Conservation (phyloP, 2,329 filamentous ascomycete genomes). For the Calonectria pseudoreteaudii region DNA sequence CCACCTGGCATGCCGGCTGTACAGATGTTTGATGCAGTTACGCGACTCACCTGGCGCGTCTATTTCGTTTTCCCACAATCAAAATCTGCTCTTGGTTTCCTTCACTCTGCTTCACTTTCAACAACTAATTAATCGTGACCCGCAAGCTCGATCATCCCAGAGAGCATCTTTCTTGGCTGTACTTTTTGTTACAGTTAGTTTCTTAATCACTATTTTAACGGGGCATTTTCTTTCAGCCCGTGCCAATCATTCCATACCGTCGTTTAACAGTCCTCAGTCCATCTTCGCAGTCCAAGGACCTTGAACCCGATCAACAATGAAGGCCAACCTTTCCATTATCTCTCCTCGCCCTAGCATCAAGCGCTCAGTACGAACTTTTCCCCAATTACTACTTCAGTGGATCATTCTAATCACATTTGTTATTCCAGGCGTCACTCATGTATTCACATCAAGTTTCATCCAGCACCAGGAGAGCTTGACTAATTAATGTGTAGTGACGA, state of each 20-base stretch:
- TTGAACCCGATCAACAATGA: neutral
- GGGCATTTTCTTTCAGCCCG: neutral
- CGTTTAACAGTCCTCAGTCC: too few species aligned
- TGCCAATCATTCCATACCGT: neutral
- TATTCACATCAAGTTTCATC: neutral
- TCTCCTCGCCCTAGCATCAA: neutral
- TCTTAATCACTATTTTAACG: neutral
- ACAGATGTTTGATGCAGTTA: neutral
- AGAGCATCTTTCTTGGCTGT: neutral
- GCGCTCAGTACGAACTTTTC: neutral
- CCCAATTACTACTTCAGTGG: too few species aligned
- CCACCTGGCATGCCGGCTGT: neutral
- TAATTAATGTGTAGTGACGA: neutral
- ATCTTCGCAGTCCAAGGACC: neutral
- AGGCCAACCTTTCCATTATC: neutral
- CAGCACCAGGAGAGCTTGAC: neutral
- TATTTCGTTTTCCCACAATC: neutral
- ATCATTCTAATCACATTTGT: neutral
- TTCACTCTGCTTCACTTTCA: neutral
- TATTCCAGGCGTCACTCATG: neutral
- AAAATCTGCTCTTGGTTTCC: neutral
- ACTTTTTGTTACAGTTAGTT: neutral
- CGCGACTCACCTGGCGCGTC: neutral
- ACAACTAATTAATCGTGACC: neutral
- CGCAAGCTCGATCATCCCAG: neutral